Evolutionary conservation across 306 rosid genomes (phyloP).

Genomic region (Calophaca sinica): DNA sequence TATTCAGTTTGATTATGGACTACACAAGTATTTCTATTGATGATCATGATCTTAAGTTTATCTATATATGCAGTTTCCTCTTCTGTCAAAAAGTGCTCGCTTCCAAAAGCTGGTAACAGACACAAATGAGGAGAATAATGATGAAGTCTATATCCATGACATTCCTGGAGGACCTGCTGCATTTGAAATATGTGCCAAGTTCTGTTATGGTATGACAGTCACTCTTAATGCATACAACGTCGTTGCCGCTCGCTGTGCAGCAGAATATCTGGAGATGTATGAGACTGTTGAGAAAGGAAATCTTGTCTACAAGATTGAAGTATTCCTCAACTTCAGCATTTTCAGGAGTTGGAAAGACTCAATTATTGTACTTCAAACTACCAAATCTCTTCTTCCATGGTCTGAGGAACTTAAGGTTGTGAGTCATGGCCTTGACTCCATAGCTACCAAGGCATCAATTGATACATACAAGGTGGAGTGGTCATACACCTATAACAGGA

Average conservation of each 20-base stretch:
- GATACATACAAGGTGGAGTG: constrained; percentile 86
- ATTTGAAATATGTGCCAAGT: constrained; percentile 89
- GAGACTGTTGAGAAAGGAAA: constrained; percentile 88
- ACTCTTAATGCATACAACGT: constrained; percentile 93
- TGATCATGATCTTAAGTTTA: constrained; percentile 37
- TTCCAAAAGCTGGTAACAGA: constrained; percentile 68
- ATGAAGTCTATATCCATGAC: constrained; percentile 73
- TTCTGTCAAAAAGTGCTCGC: constrained; percentile 84
- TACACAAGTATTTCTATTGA: neutral
- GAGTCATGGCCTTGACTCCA: constrained; percentile 79
- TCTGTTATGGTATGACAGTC: constrained; percentile 86
- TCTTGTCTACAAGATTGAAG: constrained; percentile 88
- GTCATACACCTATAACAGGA: constrained; percentile 85
- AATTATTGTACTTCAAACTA: constrained; percentile 85
- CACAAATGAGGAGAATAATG: constrained; percentile 62
- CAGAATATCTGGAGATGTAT: constrained; percentile 88
- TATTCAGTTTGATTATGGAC: neutral
- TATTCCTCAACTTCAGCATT: constrained; percentile 85
- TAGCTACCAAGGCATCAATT: constrained; percentile 86
- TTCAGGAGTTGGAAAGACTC: constrained; percentile 94
- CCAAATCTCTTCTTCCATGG: constrained; percentile 83
- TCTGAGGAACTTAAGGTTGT: constrained; percentile 86
- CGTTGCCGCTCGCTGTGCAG: constrained; percentile 85
- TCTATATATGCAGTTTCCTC: constrained; percentile 72
- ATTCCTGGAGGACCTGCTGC: constrained; percentile 93